Conservation (phyloP, 2,329 filamentous ascomycete genomes). For the Cladophialophora immunda region DNA sequence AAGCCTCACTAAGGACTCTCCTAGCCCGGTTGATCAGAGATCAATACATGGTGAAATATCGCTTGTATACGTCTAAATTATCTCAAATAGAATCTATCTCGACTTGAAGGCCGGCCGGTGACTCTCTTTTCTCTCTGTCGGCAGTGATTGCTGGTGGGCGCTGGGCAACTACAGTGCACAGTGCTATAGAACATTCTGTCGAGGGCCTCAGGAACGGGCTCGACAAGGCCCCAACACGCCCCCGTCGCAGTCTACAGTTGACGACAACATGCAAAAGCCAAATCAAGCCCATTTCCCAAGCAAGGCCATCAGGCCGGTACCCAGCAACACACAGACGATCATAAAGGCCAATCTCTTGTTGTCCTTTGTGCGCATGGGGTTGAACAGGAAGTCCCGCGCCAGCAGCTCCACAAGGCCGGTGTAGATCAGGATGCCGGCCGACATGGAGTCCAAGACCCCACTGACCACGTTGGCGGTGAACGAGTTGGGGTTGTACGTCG, state of each 20-base stretch:
- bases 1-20: too few species aligned
- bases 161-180: too few species aligned
- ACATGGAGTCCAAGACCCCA: slow-evolving; percentile 58
- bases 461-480: slow-evolving; percentile 55
- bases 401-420: slow-evolving; percentile 61
- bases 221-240: neutral
- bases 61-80: too few species aligned
- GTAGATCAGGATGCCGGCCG: slow-evolving; percentile 61
- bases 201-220: too few species aligned
- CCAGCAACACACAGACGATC: slow-evolving; percentile 51
- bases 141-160: too few species aligned
- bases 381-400: slow-evolving; percentile 61
- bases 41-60: too few species aligned
- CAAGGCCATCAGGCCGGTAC: slow-evolving; percentile 58
- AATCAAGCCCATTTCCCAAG: slow-evolving; percentile 60
- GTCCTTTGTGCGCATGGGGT: slow-evolving; percentile 54
- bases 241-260: neutral
- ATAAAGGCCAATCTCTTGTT: slow-evolving; percentile 52
- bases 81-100: too few species aligned
- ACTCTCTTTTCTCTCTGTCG: too few species aligned
- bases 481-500: slow-evolving; percentile 53
- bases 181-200: too few species aligned
- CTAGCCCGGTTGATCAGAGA: too few species aligned
- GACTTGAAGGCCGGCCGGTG: too few species aligned
- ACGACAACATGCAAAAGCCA: neutral